Conservation (phyloP, 2,329 filamentous ascomycete species). For the Xylariaceae sp. region DNA sequence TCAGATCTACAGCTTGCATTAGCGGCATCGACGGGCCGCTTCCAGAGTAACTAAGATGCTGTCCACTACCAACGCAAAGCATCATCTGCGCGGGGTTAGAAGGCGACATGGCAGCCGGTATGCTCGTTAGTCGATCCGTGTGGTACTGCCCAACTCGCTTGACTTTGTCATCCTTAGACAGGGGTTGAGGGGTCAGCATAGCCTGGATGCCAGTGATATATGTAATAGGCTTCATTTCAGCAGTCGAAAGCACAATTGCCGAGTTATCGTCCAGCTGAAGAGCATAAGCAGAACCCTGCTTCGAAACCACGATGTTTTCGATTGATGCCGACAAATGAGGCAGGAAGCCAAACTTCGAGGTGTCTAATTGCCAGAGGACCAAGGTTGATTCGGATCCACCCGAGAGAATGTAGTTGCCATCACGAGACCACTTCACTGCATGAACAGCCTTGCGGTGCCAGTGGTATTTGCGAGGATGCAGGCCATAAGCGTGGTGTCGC, state of each 20-base stretch:
- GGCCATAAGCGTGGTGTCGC: slow-evolving; percentile 36
- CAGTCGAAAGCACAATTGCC: slow-evolving; percentile 80
- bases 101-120: slow-evolving; percentile 60
- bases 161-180: slow-evolving; percentile 49
- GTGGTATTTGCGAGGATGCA: slow-evolving; percentile 65
- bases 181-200: slow-evolving; percentile 45
- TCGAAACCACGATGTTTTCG: slow-evolving; percentile 77
- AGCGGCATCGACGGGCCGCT: slow-evolving; percentile 48
- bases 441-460: slow-evolving; percentile 87
- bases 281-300: slow-evolving; percentile 72
- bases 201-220: slow-evolving; percentile 81
- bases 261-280: slow-evolving; percentile 90
- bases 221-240: slow-evolving; percentile 77
- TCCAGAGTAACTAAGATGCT: slow-evolving; percentile 50
- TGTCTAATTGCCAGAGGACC: slow-evolving; percentile 90
- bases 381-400: slow-evolving; percentile 86
- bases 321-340: slow-evolving; percentile 87
- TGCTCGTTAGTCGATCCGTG: slow-evolving; percentile 41
- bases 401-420: slow-evolving; percentile 93
- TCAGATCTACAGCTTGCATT: slow-evolving; percentile 84
- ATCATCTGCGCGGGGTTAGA: slow-evolving; percentile 58
- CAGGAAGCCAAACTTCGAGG: slow-evolving; percentile 72
- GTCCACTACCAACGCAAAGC: slow-evolving; percentile 60
- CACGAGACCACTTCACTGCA: slow-evolving; percentile 82
- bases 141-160: slow-evolving; percentile 45